Percentiles rank a stretch among this genome's conserved stretches.
Evolutionary conservation across 805 yeast species (phyloP).

Genomic region (Wickerhamiella nectarea): DNA sequence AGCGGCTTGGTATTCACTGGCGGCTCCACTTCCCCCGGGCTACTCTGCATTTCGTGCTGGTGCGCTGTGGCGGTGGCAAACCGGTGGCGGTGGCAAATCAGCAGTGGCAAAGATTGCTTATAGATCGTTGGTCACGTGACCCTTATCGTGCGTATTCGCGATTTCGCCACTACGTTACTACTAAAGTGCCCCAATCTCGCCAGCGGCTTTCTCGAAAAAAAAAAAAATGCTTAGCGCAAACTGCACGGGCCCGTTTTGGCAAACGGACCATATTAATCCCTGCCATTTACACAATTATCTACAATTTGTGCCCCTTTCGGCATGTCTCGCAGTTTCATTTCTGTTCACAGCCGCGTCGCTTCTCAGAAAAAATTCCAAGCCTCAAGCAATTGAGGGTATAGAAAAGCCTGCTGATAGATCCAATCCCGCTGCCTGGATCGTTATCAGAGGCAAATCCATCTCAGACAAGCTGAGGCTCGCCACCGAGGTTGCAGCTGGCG

Average conservation of each 20-base stretch:
- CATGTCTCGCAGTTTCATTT: not conserved
- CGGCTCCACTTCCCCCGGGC: not conserved
- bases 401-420: slow-evolving; percentile 12
- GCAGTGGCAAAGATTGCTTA: too few species aligned
- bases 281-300: not conserved
- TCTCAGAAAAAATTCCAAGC: not conserved
- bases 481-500: slow-evolving; percentile 12
- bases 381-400: not conserved
- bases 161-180: too few species aligned
- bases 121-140: too few species aligned
- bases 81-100: too few species aligned
- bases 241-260: not conserved
- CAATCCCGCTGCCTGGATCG: slow-evolving; percentile 13
- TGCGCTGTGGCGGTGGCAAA: too few species aligned
- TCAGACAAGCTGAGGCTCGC: slow-evolving; percentile 15
- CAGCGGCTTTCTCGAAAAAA: too few species aligned
- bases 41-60: too few species aligned
- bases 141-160: too few species aligned
- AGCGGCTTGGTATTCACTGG: slow-evolving; percentile 3
- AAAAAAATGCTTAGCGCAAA: not conserved
- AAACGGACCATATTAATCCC: not conserved
- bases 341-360: not conserved
- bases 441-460: slow-evolving; percentile 13
- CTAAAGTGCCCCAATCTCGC: too few species aligned
- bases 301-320: not conserved